Base-by-base conservation (phyloP, 495 filamentous ascomycete genomes). In the Hypoxylon fragiforme region DNA sequence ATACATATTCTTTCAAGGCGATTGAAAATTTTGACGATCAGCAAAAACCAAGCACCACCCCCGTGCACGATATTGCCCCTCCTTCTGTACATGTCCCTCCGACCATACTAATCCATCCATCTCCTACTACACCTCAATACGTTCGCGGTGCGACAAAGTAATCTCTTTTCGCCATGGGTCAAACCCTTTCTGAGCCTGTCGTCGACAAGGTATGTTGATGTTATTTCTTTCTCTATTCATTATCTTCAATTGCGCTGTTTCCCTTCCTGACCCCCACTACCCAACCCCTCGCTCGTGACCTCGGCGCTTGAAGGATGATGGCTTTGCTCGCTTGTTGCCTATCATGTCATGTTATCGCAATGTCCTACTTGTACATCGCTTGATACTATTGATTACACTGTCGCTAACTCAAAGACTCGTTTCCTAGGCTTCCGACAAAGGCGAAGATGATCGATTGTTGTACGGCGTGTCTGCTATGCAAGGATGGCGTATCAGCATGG, bases 401-500 rank as follows among this genome's bases (percentile, higher is more conserved):
- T 1, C 31, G 6, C 58, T 62, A 24, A 56, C 58, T 8, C 1
- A 14, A 9, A 28, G 9, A 26, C 19, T 39, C 62, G 49, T 58
- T 45, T 50, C 31, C 37, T 74, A 98, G 94, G 75, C 83, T 70
- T 97, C 94, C 51, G 84, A 85, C 67, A 84, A 86, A 64, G 92
- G 94, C 70, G 87, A 87, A 75, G 92, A 97, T 88, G 91, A 96
- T 58, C 85, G 89, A 69, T 83, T 95, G 65, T 70, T 92, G 57
- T 98, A 87, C 70, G 94, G 95, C 62, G 83, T 98, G 54, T 97
- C 95, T 59, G 89, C 90, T 72, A 98, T 98, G 94, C 94, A 98
- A 75, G 94, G 94, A 77, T 98, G 94, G 94, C 88, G 94, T 73
- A 97, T 97, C 72, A 95, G 89, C 73, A 98, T 98, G 94, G 94